These are phyloP conservation scores for Ilyonectria mors-panacis DNA, from an alignment of 2,329 filamentous ascomycete species.

Conservation along the genomic window DNA sequence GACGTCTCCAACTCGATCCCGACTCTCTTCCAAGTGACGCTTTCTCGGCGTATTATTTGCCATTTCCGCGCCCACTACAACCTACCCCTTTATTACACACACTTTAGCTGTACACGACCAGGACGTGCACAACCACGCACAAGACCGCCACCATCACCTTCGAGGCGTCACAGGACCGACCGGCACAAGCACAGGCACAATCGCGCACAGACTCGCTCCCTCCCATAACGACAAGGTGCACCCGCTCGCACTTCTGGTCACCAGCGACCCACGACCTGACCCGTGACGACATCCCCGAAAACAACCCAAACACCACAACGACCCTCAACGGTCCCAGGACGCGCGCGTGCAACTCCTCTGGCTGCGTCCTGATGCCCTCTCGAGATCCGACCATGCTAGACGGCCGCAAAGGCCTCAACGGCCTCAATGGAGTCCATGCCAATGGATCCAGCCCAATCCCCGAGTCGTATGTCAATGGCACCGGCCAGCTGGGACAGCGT, in stretches of 20 bases:
- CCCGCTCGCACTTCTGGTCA: constrained; percentile 26
- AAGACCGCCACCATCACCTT: constrained; percentile 3
- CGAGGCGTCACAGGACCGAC: constrained; percentile 20
- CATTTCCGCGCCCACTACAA: constrained; percentile 13
- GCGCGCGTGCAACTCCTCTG: constrained; percentile 22
- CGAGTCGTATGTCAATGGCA: constrained; percentile 53
- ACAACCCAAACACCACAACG: constrained; percentile 3
- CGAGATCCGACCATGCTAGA: constrained; percentile 41
- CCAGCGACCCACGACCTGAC: constrained; percentile 14
- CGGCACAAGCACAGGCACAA: constrained; percentile 6
- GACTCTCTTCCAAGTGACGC: constrained; percentile 8
- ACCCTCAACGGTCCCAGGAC: constrained; percentile 26
- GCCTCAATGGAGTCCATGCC: constrained; percentile 30
- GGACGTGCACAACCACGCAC: constrained; percentile 1
- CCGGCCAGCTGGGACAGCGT: constrained; percentile 53
- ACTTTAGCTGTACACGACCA: constrained; percentile 1
- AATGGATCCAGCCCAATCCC: constrained; percentile 46
- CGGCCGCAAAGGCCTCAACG: constrained; percentile 43
- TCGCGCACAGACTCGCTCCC: constrained; percentile 23
- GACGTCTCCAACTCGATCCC: neutral
- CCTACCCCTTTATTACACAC: constrained; percentile 9
- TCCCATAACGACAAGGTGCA: constrained; percentile 34
- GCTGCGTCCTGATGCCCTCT: constrained; percentile 41
- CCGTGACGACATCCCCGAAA: constrained; percentile 27
- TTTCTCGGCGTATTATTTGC: constrained; percentile 2